Base-by-base conservation (phyloP, 441 rosid species). In the Croton setiger region DNA sequence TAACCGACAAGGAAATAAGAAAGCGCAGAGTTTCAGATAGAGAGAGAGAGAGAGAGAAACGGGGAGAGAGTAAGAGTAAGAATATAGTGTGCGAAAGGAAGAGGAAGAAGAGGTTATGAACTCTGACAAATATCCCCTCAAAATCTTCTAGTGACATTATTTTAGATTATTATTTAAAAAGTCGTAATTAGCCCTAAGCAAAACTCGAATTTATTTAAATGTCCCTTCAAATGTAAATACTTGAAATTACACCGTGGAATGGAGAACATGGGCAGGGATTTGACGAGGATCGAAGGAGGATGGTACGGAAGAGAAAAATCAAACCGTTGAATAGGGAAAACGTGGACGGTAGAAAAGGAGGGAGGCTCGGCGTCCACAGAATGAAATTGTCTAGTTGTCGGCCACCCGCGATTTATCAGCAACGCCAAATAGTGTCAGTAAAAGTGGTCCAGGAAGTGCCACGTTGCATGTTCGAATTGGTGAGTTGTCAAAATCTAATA, bases 331-430 rank as follows among this genome's bases (percentile, higher is more conserved):
- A 41, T 4, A 18, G 5, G 51, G 0, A 71, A 69, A 82, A 83
- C 87, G 91, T 87, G 89, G 79, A 85, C 70, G 76, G 75, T 0
- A 0, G 1, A 52, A 55, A 68, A 60, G n/a, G 35, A 21, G 33
- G 37, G 57, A 74, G 72, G 35, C 78, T 5, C 78, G 70, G 67
- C 75, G 79, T 78, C 85, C 92, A 79, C 81, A 85, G 77, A 78
- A 75, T 82, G 78, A 70, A 77, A 73, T 52, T 82, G 88, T 86
- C 85, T 74, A 72, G 73, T 82, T 88, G 97, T 90, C 94, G 94
- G 92, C 92, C 94, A 86, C 86, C 78, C 80, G 78, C 70, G 73
- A 68, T 74, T 82, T 79, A 80, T 85, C 90, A 73, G 85, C 82
- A 31, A 31, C 69, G 60, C 70, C 14, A 54, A 41, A 69, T 53